These are phyloP conservation scores for Boletus bicolor DNA, from an alignment of 768 basidiomycete species.

Conservation along the genomic window DNA sequence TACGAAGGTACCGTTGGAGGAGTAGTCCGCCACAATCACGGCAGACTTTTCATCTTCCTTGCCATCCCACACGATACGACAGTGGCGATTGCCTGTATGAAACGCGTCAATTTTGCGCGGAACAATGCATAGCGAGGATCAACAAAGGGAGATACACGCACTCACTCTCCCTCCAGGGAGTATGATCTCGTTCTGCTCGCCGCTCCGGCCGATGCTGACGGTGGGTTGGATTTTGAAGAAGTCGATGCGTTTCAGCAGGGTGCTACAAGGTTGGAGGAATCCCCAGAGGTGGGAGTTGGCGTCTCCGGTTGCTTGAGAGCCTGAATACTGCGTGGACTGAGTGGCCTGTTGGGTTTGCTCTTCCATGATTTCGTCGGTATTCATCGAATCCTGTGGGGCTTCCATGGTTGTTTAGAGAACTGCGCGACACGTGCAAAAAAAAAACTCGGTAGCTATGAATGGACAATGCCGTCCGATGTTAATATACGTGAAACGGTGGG, in stretches of 20 bases:
- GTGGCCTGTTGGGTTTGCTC: constrained; percentile 40
- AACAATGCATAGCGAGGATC: constrained; percentile 11
- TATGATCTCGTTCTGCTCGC: constrained; percentile 45
- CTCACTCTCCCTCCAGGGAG: constrained; percentile 73
- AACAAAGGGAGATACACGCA: constrained; percentile 34
- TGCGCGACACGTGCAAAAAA: neutral
- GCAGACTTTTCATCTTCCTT: constrained; percentile 30
- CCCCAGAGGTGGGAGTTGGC: constrained; percentile 56
- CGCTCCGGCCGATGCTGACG: constrained; percentile 56
- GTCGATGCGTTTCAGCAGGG: constrained; percentile 52
- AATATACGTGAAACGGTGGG: neutral
- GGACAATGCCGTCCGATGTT: neutral
- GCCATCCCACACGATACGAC: constrained; percentile 37
- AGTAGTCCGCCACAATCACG: constrained; percentile 34
- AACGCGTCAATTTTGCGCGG: constrained; percentile 25
- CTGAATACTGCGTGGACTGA: constrained; percentile 36
- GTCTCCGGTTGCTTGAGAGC: constrained; percentile 25
- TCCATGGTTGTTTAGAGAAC: constrained; percentile 15
- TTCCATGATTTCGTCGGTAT: constrained; percentile 27
- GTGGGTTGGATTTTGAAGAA: constrained; percentile 51
- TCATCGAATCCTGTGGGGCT: constrained; percentile 20
- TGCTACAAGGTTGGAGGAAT: constrained; percentile 62
- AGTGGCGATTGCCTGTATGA: constrained; percentile 38
- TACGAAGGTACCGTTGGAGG: constrained; percentile 46
- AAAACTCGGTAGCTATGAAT: neutral